Base-by-base conservation (phyloP, 2,329 filamentous ascomycete genomes). In the Fusarium marasasianum region DNA sequence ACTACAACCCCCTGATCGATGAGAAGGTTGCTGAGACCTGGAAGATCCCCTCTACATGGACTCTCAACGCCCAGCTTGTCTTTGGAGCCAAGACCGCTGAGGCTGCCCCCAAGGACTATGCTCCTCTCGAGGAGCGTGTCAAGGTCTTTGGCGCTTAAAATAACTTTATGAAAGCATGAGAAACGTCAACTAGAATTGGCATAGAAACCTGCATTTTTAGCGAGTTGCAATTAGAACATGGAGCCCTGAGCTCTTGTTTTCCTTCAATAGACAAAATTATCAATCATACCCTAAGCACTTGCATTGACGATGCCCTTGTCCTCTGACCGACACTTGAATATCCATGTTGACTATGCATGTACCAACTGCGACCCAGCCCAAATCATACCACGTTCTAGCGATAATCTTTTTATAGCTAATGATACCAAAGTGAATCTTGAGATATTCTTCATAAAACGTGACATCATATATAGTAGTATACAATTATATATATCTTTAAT, bases 1-100 rank as follows among this genome's bases (percentile, higher is more conserved):
- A 98, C 86, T 97, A 97, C 88, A 96, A 94, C 89, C 94, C 94
- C 26, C 83, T 98, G 66, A 90, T 97, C 77, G 93, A 97, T 84
- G 87, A 88, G 74, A 90, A 91, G 85, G 92, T 95, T 60, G 84
- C 88, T 50, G 86, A 84, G 71, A 85, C 90, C 77, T 98, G 94
- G 93, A 87, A 88, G 65, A 78, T 97, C 38, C 92, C 93, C 48
- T 79, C 84, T 24, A 88, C 88, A 77, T 98, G 95, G 94, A 90
- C 89, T 80, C 88, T 97, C 74, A 90, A 92, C 80, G 92, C 93
- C 31, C 94, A 97, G 88, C 86, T 98, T 75, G 94, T 97, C 78
- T 96, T 98, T 83, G 94, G 94, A 74, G 90, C 88, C 72, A 87
- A 86, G 60, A 86, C 85, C 26, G 89, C 82, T 55, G 86, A 87